These are phyloP conservation scores for Fragilariopsis cylindrus DNA, from an alignment of 108 stramenopile species.

Conservation along the genomic window DNA sequence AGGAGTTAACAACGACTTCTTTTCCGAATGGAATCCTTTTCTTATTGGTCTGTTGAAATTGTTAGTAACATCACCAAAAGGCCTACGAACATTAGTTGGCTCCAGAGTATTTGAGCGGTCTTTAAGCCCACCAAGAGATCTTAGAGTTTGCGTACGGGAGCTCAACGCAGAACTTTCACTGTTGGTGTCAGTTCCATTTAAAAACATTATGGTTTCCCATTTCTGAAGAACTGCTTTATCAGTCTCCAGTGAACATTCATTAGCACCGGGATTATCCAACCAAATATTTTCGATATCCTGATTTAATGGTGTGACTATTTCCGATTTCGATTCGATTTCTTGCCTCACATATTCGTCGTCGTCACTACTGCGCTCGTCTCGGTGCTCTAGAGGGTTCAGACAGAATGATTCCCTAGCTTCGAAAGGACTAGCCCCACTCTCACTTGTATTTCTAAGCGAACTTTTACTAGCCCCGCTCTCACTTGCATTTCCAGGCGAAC, in stretches of 20 bases:
- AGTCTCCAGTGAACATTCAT: background rate
- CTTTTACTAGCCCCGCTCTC: background rate
- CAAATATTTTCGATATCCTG: background rate
- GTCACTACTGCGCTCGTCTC: background rate
- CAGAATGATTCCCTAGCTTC: background rate
- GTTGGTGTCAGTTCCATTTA: too few relatives aligned
- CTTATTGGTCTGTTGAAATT: background rate
- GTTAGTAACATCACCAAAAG: constrained; percentile 9
- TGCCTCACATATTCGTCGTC: background rate
- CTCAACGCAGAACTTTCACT: too few relatives aligned
- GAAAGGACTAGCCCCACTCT: background rate
- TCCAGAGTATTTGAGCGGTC: background rate
- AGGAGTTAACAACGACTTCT: background rate
- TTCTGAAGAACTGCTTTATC: background rate
- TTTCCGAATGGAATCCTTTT: too few relatives aligned
- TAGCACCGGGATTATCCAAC: background rate
- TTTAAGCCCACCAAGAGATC: background rate
- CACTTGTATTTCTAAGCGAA: background rate
- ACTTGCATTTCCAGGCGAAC: background rate
- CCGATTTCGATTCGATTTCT: background rate
- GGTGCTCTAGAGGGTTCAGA: background rate
- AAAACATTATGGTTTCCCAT: constrained; percentile 3
- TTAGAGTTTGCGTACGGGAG: too few relatives aligned
- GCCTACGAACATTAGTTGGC: background rate
- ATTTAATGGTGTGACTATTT: background rate